These are phyloP conservation scores for Phyllosticta citriasiana DNA, from an alignment of 2,329 filamentous ascomycete genomes.

Conservation along the genomic window DNA sequence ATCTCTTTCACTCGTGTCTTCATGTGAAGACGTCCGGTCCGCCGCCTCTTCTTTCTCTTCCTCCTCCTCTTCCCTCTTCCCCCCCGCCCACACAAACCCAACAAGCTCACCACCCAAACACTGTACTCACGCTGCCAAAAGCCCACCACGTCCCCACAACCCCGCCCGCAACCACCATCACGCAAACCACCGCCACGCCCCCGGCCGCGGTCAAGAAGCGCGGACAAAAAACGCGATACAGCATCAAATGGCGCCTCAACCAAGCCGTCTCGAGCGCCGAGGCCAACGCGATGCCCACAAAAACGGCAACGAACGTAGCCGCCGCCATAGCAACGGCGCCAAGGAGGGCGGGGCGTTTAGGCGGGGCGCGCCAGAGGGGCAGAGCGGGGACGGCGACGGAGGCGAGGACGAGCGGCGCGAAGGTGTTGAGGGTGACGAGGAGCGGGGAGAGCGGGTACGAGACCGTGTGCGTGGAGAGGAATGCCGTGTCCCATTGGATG, in stretches of 20 bases:
- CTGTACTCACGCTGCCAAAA: slow-evolving; percentile 67
- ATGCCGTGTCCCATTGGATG: slow-evolving; percentile 94
- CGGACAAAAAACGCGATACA: slow-evolving; percentile 88
- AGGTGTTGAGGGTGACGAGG: slow-evolving; percentile 74
- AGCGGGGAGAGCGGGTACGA: slow-evolving; percentile 85
- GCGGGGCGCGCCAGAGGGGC: slow-evolving; percentile 79
- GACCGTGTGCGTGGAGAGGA: slow-evolving; percentile 74
- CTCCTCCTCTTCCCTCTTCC: too few species aligned
- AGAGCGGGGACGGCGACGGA: slow-evolving; percentile 70
- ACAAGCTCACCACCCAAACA: slow-evolving; percentile 55
- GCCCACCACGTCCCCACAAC: slow-evolving; percentile 67
- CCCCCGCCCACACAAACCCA: too few species aligned
- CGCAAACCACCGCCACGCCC: slow-evolving; percentile 65
- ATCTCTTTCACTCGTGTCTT: too few species aligned
- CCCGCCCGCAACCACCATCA: slow-evolving; percentile 61
- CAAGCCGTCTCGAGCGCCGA: slow-evolving; percentile 87
- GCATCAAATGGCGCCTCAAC: slow-evolving; percentile 85
- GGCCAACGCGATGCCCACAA: slow-evolving; percentile 70
- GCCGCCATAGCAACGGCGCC: slow-evolving; percentile 61
- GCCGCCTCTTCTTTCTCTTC: too few species aligned
- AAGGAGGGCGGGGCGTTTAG: slow-evolving; percentile 54
- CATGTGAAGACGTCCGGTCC: too few species aligned
- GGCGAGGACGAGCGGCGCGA: slow-evolving; percentile 78
- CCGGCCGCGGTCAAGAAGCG: slow-evolving; percentile 75
- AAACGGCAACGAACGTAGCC: slow-evolving; percentile 69